Evolutionary conservation across 495 filamentous ascomycete genomes (phyloP), one percentile per base, ranked within the genome.

Genomic region (Choiromyces venosus): DNA sequence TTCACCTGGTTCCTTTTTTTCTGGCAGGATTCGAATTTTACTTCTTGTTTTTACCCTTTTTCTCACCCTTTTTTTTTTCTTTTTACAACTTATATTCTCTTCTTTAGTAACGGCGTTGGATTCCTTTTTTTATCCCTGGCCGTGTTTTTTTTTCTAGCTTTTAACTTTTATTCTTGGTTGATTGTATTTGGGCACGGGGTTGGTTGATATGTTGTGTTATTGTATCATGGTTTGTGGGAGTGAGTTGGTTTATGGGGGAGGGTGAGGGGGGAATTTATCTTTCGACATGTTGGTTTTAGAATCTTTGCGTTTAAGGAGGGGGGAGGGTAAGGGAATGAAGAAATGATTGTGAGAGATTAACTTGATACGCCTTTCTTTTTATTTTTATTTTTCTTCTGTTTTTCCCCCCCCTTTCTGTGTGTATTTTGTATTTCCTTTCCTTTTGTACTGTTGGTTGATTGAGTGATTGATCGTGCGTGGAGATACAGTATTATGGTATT

Each of bases 1-100:
- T 61, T 33, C 52, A 61, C 52, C 52, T 29, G 52, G 25, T 29
- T 33, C 52, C 52, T 61, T 61, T 33, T 61, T 61, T 61, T 33
- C 52, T 61, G 25, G 52, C 52, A 29, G 52, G 52, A 61, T 61
- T 61, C 52, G 25, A 52, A 36, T 71, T 74, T 76, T 42, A 10
- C 65, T 76, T 76, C 71, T 76, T 74, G 71, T 76, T 70, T 75
- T 46, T 76, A 76, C 67, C 46, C 73, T 75, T 73, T 76, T 76
- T 76, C 42, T 33, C 19, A 64, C 21, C 35, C 14, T 1, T 29
- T 61, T 72, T 72, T 76, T 66, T 56, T 19, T 67, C 25, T 36
- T 14, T 14, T 65, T 42, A 52, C 44, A 44, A 29, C 52, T 29
- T 77, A 61, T 38, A 37, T 71, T 64, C 29, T 61, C 66, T 56